phyloP scores from a whole-genome alignment of 139 green algal species.

The Chlorella sp. region DNA sequence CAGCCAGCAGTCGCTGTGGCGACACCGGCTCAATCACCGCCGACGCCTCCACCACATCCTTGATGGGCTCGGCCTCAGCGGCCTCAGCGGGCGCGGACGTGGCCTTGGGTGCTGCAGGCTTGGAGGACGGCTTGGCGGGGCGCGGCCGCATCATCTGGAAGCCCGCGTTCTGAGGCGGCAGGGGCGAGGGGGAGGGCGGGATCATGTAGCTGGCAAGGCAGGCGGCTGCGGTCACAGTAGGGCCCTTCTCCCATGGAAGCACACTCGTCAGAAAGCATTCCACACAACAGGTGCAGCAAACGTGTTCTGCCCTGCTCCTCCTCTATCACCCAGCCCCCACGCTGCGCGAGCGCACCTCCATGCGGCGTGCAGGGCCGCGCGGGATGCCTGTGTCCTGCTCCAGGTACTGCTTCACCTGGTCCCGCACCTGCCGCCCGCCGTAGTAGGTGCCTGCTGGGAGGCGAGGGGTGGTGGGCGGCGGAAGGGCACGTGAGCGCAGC shows the following conservation, averaged over 20 bases:
- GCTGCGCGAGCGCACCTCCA: background rate
- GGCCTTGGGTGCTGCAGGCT: background rate
- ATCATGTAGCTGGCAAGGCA: too few relatives aligned
- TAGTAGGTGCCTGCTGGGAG: slow-evolving; percentile 45
- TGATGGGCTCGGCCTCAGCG: slow-evolving; percentile 1
- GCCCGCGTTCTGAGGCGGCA: background rate
- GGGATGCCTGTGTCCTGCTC: background rate
- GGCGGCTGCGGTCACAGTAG: too few relatives aligned
- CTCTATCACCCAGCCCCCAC: too few relatives aligned
- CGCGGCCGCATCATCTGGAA: slow-evolving; percentile 22
- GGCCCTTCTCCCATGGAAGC: too few relatives aligned
- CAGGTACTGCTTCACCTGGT: slow-evolving; percentile 44
- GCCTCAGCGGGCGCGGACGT: background rate
- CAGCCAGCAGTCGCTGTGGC: slow-evolving; percentile 6
- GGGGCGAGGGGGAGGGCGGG: background rate
- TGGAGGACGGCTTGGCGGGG: background rate
- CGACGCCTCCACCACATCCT: slow-evolving; percentile 6
- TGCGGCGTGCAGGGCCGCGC: background rate
- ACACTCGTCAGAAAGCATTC: too few relatives aligned
- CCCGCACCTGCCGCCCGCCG: slow-evolving; percentile 33
- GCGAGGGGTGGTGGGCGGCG: background rate
- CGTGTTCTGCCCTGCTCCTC: too few relatives aligned
- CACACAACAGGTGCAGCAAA: too few relatives aligned
- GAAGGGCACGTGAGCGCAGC: background rate
- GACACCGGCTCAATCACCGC: background rate